These are phyloP conservation scores for Rhizoclosmatium globosum DNA, from an alignment of 192 early-diverging fungal genomes.

Conservation along the genomic window DNA sequence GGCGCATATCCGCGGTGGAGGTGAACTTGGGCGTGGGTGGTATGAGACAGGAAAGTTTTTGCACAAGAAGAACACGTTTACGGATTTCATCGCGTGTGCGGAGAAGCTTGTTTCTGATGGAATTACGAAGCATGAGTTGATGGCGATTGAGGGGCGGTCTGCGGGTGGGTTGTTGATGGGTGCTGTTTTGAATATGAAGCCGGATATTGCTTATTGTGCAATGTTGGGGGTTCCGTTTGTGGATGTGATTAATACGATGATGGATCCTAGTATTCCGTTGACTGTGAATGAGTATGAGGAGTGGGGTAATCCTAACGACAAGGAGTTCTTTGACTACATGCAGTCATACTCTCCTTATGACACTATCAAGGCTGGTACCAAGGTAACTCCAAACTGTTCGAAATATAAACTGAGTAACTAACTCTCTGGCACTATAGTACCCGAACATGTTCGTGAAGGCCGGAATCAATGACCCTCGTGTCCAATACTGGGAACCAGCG, in stretches of 20 bases:
- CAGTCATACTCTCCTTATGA: slow-evolving; percentile 60
- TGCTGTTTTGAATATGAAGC: slow-evolving; percentile 51
- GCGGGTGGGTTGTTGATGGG: slow-evolving; percentile 61
- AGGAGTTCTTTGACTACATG: slow-evolving; percentile 61
- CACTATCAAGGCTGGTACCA: slow-evolving; percentile 42
- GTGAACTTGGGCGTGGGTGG: slow-evolving; percentile 39
- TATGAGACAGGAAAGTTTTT: slow-evolving; percentile 62
- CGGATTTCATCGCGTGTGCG: slow-evolving; percentile 55
- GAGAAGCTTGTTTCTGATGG: slow-evolving; percentile 49
- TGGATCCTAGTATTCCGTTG: slow-evolving; percentile 54
- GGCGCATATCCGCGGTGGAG: slow-evolving; percentile 41
- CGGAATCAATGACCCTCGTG: slow-evolving; percentile 88
- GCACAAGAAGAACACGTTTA: slow-evolving; percentile 61
- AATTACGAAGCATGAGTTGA: slow-evolving; percentile 38
- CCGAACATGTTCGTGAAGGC: slow-evolving; percentile 65
- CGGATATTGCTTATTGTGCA: slow-evolving; percentile 49
- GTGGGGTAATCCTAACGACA: slow-evolving; percentile 63
- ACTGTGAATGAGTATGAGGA: slow-evolving; percentile 62
- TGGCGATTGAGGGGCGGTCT: slow-evolving; percentile 55
- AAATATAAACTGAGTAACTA: neutral
- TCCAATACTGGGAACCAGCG: slow-evolving; percentile 85
- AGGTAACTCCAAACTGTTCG: slow-evolving; percentile 6
- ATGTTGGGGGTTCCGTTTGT: slow-evolving; percentile 61
- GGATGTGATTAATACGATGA: slow-evolving; percentile 61
- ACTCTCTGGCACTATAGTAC: slow-evolving; percentile 8